These are phyloP conservation scores for Globisporangium orthogonon DNA, from an alignment of 352 stramenopile genomes.

Conservation along the genomic window DNA sequence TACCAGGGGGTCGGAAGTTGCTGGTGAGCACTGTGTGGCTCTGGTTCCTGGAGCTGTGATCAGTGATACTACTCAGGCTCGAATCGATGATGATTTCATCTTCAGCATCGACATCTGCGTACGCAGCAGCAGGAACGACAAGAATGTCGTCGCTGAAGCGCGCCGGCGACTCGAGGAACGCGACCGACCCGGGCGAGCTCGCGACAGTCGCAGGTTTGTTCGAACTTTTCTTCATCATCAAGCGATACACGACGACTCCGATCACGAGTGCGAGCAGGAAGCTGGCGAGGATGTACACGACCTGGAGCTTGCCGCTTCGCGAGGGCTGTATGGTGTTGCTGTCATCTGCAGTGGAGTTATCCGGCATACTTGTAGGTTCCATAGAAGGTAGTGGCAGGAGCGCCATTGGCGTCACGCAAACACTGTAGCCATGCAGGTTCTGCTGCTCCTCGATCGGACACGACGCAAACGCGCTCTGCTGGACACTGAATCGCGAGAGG, in stretches of 20 bases:
- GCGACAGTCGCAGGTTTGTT: not conserved
- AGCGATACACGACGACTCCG: constrained; percentile 13
- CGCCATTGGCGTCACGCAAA: constrained; percentile 16
- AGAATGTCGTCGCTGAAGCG: constrained; percentile 5
- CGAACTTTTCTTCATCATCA: constrained; percentile 1
- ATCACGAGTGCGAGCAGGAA: constrained; percentile 30
- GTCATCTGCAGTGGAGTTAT: constrained; percentile 6
- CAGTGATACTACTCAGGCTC: not conserved
- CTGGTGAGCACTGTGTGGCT: constrained; percentile 8
- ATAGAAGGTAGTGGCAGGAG: not conserved
- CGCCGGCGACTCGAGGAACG: constrained; percentile 10
- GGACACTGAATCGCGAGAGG: constrained; percentile 20
- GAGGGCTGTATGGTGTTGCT: not conserved
- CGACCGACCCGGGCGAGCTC: constrained; percentile 9
- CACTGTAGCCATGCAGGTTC: constrained; percentile 17
- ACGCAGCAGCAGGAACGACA: constrained; percentile 2
- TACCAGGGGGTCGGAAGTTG: constrained; percentile 3
- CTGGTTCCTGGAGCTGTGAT: not conserved
- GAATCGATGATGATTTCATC: not conserved
- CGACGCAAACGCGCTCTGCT: constrained; percentile 38
- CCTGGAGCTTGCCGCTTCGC: constrained; percentile 11
- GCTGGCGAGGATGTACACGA: constrained; percentile 30
- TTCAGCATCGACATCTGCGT: not conserved
- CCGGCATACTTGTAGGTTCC: not conserved
- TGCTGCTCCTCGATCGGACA: constrained; percentile 24